Evolutionary conservation across 805 yeast genomes (phyloP), one percentile per base, ranked within the genome.

Genomic region (Candida ortonii): DNA sequence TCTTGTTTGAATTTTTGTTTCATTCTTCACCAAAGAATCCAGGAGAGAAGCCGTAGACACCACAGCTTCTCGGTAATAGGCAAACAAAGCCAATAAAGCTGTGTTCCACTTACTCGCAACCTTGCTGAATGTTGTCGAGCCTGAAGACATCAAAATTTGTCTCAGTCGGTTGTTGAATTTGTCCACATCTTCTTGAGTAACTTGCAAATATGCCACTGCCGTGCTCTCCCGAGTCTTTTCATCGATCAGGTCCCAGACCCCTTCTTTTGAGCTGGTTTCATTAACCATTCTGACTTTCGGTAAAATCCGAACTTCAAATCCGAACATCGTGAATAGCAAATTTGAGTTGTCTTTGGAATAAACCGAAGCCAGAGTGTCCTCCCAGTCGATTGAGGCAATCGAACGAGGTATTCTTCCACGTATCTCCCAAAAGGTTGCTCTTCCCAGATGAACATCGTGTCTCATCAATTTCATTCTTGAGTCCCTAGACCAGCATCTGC

Each of bases 91-190:
- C 33, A 89, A 74, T 34, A 93, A 64, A 0, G 96, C 88, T 2
- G 96, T 86, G 53, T 93, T 93, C 99, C 99, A 93, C 52, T 87
- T 87, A 24, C 89, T 80, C 2, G 95, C 96, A 38, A 89, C 83
- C 55, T 88, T 93, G 0, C 96, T 84, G 59, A 93, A 93, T 0
- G 99, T 86, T 0, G 96, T 81, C 0, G 96, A 85, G 0, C 98
- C 98, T 0, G 97, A 83, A 2, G 96, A 80, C 96, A 93, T 85
- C 48, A 93, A 68, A 31, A 93, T 79, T 52, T 90, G 96, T 20
- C 96, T 71, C 24, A 93, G 81, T 35, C 95, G 71, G 53, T 84
- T 84, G 45, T 83, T 79, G 65, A 93, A 93, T 28, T 73, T 73
- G 17, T 79, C 84, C 25, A 93, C 80, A 32, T 83, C 95, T 30